phyloP scores from a whole-genome alignment of 345 rosid species.

The Lumnitzera littorea region DNA sequence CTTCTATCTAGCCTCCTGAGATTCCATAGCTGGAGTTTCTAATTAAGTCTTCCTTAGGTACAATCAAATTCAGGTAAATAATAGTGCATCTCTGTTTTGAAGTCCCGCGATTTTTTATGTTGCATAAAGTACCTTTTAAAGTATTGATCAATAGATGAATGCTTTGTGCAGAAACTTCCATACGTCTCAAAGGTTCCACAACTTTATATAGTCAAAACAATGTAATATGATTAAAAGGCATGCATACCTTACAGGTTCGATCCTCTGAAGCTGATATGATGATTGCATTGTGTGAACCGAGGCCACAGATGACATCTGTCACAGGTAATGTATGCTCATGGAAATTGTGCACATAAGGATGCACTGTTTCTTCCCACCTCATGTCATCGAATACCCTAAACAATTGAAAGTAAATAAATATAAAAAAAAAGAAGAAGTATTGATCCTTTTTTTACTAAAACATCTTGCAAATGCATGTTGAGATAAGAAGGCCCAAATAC shows the following conservation, averaged over 20 bases:
- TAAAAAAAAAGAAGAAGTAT: not conserved
- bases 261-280: slow-evolving; percentile 84
- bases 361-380: slow-evolving; percentile 40
- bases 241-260: slow-evolving; percentile 65
- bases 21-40: no score
- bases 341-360: slow-evolving; percentile 52
- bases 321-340: slow-evolving; percentile 45
- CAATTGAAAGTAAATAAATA: not conserved
- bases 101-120: no score
- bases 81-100: not conserved
- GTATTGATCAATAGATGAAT: not conserved
- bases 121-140: no score
- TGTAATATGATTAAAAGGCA: no score
- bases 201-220: no score
- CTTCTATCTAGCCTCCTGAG: no score
- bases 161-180: not conserved
- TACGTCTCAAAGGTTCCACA: not conserved
- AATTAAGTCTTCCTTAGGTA: no score
- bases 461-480: not conserved
- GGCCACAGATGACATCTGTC: slow-evolving; percentile 58
- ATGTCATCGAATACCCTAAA: slow-evolving; percentile 67
- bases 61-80: not conserved
- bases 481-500: not conserved
- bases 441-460: not conserved
- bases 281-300: slow-evolving; percentile 63